These are phyloP conservation scores for Fusarium nodosum DNA, from an alignment of 2,329 filamentous ascomycete species.

Conservation along the genomic window DNA sequence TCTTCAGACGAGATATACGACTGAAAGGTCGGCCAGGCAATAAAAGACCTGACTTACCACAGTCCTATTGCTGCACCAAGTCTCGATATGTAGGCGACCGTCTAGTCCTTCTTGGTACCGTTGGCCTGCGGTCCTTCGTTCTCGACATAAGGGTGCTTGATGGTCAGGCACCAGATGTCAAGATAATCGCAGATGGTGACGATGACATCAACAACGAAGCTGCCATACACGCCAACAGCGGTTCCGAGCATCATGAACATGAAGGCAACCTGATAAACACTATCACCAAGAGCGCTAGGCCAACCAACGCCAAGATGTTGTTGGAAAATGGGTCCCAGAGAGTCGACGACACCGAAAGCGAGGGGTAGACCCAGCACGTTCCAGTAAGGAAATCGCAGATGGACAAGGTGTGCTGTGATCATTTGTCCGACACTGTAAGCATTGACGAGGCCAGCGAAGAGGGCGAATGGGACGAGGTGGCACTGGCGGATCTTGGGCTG, in stretches of 20 bases:
- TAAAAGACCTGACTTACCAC: neutral
- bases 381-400: slow-evolving; percentile 88
- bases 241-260: slow-evolving; percentile 89
- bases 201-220: slow-evolving; percentile 97
- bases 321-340: slow-evolving; percentile 77
- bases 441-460: slow-evolving; percentile 91
- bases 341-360: slow-evolving; percentile 82
- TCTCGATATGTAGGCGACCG: neutral
- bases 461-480: slow-evolving; percentile 88
- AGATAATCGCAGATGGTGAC: slow-evolving; percentile 98
- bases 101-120: slow-evolving; percentile 57
- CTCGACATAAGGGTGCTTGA: slow-evolving; percentile 82
- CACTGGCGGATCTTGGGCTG: slow-evolving; percentile 85
- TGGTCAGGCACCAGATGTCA: slow-evolving; percentile 98
- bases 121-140: slow-evolving; percentile 49
- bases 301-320: slow-evolving; percentile 74
- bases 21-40: neutral
- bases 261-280: slow-evolving; percentile 90
- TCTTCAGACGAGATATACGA: neutral
- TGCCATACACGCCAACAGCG: slow-evolving; percentile 92
- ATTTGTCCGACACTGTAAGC: slow-evolving; percentile 96
- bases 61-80: neutral
- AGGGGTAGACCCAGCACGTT: slow-evolving; percentile 88
- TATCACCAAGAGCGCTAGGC: slow-evolving; percentile 80
- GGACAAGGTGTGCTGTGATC: slow-evolving; percentile 93